Conservation (phyloP, 176 grass and related monocot genomes). For the Alloteropsis semialata region DNA sequence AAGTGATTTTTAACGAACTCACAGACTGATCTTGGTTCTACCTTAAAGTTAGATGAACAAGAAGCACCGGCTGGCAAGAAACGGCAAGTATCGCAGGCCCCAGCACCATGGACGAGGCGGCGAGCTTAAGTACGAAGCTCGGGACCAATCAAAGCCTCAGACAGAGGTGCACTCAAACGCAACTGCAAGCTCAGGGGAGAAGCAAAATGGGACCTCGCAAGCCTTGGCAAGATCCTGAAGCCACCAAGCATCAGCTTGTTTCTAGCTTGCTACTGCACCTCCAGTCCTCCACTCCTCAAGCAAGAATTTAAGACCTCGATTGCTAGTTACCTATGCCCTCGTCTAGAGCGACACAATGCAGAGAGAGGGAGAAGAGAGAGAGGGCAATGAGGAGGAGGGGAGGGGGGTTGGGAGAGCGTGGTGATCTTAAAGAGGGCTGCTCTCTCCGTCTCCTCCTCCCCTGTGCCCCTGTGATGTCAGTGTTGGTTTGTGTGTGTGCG, state of each 20-base stretch:
- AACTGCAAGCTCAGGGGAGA: background rate
- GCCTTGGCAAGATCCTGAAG: constrained; percentile 24
- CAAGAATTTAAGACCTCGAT: background rate
- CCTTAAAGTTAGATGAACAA: background rate
- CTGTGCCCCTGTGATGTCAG: constrained; percentile 37
- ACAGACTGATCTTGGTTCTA: background rate
- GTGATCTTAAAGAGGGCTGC: constrained; percentile 54
- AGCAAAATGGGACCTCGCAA: constrained; percentile 26
- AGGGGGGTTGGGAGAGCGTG: constrained; percentile 30
- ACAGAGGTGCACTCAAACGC: constrained; percentile 26
- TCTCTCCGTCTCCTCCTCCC: background rate
- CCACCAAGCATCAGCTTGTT: background rate
- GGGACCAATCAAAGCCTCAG: constrained; percentile 9
- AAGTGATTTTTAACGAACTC: background rate
- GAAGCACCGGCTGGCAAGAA: background rate
- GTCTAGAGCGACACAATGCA: constrained; percentile 1
- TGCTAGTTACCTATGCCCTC: background rate
- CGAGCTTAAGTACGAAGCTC: constrained; percentile 16
- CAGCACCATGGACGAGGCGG: background rate
- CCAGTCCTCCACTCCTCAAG: too few relatives aligned
- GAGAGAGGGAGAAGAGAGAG: background rate
- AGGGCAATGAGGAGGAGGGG: background rate
- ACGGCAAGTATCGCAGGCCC: background rate
- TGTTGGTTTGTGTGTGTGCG: constrained; percentile 40
- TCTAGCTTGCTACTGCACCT: background rate